Conservation (phyloP, 2,329 filamentous ascomycete genomes). For the Microascus cirrosus region DNA sequence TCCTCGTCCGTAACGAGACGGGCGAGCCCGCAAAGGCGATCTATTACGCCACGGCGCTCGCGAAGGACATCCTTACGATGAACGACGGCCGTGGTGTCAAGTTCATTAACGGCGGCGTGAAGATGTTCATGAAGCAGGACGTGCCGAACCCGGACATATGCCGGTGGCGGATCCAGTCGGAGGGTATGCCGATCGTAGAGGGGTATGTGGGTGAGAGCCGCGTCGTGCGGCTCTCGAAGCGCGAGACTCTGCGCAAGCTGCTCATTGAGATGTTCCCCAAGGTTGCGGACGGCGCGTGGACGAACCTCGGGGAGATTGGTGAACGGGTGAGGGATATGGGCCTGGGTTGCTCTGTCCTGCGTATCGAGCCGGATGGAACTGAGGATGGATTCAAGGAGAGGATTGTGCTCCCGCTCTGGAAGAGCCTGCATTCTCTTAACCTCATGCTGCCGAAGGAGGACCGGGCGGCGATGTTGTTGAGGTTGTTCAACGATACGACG, state of each 20-base stretch:
- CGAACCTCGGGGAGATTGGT: constrained; percentile 75
- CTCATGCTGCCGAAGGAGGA: constrained; percentile 99
- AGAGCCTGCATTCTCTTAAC: constrained; percentile 83
- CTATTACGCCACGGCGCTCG: constrained; percentile 84
- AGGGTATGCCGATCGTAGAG: constrained; percentile 84
- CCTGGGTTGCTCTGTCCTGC: constrained; percentile 87
- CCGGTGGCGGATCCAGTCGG: constrained; percentile 89
- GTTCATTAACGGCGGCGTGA: constrained; percentile 92
- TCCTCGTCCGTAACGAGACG: constrained; percentile 88
- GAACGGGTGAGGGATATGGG: constrained; percentile 67
- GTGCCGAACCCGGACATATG: constrained; percentile 78
- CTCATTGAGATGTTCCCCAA: constrained; percentile 96
- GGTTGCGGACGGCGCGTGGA: constrained; percentile 63
- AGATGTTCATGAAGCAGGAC: constrained; percentile 99
- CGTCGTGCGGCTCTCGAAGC: constrained; percentile 62
- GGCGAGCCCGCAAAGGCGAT: constrained; percentile 87
- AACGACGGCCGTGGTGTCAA: constrained; percentile 90
- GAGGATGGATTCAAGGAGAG: constrained; percentile 54
- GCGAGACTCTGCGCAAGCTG: constrained; percentile 69
- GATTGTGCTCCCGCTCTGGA: constrained; percentile 88
- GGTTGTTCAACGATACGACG: constrained; percentile 82
- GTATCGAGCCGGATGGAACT: constrained; percentile 64
- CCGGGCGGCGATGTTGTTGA: constrained; percentile 77
- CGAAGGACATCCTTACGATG: constrained; percentile 71
- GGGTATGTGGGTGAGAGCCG: constrained; percentile 76